phyloP scores from a whole-genome alignment of 495 filamentous ascomycete genomes.

The Penicillium verhagenii region DNA sequence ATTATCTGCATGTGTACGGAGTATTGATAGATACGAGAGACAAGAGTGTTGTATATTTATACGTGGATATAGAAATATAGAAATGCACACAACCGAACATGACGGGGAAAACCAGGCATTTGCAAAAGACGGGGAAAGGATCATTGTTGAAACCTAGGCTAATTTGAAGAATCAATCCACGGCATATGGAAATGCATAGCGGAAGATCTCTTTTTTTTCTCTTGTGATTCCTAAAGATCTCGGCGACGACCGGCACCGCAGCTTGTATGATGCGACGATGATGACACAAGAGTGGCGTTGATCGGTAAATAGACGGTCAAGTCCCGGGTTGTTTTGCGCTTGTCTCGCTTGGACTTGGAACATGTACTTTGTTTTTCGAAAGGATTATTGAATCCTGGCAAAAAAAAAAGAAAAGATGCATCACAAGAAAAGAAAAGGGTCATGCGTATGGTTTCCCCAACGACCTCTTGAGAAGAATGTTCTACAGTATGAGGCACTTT shows the following conservation, averaged over 20 bases:
- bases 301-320: constrained; percentile 3
- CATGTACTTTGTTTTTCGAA: not conserved
- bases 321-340: constrained; percentile 6
- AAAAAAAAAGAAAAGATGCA: not conserved
- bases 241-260: constrained; percentile 22
- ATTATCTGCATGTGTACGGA: too few species aligned
- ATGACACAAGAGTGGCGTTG: constrained; percentile 29
- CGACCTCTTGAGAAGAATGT: constrained; percentile 23
- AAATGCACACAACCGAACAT: too few species aligned
- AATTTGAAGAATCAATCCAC: not conserved
- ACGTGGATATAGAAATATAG: too few species aligned
- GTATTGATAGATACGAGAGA: constrained; percentile 9
- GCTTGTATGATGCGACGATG: constrained; percentile 32
- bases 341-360: constrained; percentile 5
- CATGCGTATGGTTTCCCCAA: constrained; percentile 25
- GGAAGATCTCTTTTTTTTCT: constrained; percentile 1
- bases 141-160: not conserved
- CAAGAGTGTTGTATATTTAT: too few species aligned
- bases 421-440: not conserved
- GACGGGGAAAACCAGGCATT: too few species aligned
- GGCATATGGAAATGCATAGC: not conserved
- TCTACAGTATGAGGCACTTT: constrained; percentile 21
- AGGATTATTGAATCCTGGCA: not conserved
- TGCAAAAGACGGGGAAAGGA: not conserved
- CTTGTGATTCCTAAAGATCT: constrained; percentile 6